Base-by-base conservation (phyloP, 768 basidiomycete genomes). In the Sporobolomyces pararoseus region DNA sequence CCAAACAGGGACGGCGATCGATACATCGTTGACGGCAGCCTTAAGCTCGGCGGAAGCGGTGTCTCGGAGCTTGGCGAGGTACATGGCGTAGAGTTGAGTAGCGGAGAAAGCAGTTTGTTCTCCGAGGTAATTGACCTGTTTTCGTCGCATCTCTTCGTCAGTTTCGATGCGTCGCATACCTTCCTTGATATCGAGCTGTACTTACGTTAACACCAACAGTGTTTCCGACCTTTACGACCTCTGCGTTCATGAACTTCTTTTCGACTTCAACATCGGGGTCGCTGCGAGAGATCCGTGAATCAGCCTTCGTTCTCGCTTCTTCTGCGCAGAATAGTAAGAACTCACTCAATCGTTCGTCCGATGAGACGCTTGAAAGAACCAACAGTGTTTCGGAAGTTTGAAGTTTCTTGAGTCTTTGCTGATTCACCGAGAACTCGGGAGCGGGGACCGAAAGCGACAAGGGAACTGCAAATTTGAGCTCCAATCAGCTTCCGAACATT, bases 341-440 rank as follows among this genome's bases (percentile, higher is more conserved):
- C 72, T 27, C 57, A 71, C 74, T 75, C 79, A 73, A 89, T 75
- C 34, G 88, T 86, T 59, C 94, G 85, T 13, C 94, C 95, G 75
- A 96, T 83, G 47, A 98, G 84, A 27, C 94, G 86, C 81, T 97
- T 97, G 77, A 98, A 83, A 0, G 86, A 88, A 49, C 96, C 96
- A 78, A 96, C 84, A 31, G 96, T 98, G 83, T 98, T 99, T 81
- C 87, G 89, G 85, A 93, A 97, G 82, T 98, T 98, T 75, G 92
- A 94, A 21, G 89, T 96, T 81, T 98, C 95, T 75, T 94, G 91
- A 0, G 90, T 97, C 84, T 98, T 99, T 75, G 94, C 95, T 25
- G 92, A 72, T 81, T 99, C 95, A 73, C 96, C 95, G 79, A 98
- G 89, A 55, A 88, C 80, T 52, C 95, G 89, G 76, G 93, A 89